phyloP scores from a whole-genome alignment of 768 basidiomycete genomes.

The Bullera alba region DNA sequence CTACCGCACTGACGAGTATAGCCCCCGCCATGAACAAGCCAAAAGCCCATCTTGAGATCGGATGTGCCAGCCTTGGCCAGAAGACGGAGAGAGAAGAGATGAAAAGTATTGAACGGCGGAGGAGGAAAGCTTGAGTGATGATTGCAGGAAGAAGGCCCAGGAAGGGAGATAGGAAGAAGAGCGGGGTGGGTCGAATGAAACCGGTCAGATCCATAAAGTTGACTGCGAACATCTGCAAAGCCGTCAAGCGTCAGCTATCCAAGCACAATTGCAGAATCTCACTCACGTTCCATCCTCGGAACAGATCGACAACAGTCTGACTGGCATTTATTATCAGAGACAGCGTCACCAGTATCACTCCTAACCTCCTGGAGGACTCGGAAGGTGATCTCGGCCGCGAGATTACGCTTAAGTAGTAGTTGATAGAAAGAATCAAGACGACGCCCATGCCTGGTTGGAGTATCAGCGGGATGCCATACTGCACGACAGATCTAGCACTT shows the following conservation, averaged over 20 bases:
- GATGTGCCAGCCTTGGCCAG: conserved; percentile 18
- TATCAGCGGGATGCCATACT: conserved; percentile 1
- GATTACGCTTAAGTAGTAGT: conserved; percentile 12
- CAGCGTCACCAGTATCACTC: conserved; percentile 11
- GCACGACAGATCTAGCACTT: neutral
- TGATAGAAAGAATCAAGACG: conserved; percentile 21
- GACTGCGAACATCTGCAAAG: conserved; percentile 24
- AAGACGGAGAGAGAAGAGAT: conserved; percentile 17
- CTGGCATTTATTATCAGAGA: conserved; percentile 12
- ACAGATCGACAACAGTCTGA: conserved; percentile 17
- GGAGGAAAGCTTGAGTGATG: conserved; percentile 27
- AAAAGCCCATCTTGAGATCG: conserved; percentile 5
- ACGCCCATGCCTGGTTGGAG: conserved; percentile 30
- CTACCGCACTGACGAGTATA: conserved; percentile 3
- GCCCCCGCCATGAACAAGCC: neutral
- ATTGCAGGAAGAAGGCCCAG: conserved; percentile 23
- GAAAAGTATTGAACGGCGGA: conserved; percentile 21
- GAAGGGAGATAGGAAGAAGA: conserved; percentile 28
- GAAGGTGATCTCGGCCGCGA: conserved; percentile 5
- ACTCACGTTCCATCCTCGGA: conserved; percentile 15
- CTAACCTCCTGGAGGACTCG: conserved; percentile 9
- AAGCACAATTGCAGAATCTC: neutral
- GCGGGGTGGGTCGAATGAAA: conserved; percentile 11
- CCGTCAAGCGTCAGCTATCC: neutral
- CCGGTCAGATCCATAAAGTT: conserved; percentile 13